Conservation (phyloP, 2,329 filamentous ascomycete species). For the Sodiomyces alkalinus region DNA sequence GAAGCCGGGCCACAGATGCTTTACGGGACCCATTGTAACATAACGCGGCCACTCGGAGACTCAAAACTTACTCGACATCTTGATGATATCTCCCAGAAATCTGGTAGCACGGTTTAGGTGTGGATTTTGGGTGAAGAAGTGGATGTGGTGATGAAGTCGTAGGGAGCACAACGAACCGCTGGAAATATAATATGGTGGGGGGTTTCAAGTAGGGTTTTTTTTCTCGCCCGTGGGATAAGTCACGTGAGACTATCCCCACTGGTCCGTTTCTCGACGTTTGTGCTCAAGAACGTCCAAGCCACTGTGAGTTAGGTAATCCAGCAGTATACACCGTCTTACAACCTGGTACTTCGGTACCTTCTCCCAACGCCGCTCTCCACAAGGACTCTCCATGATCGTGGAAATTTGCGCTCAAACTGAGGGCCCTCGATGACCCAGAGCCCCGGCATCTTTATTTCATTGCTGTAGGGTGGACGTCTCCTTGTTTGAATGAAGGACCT, state of each 20-base stretch:
- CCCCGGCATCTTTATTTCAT: too few relatives aligned
- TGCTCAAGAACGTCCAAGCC: neutral
- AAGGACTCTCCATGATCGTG: too few relatives aligned
- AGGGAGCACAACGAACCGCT: neutral
- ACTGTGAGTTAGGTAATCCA: neutral
- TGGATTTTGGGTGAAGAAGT: constrained; percentile 3
- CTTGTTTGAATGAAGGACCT: too few relatives aligned
- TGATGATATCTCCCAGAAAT: constrained; percentile 10
- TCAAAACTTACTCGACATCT: constrained; percentile 7
- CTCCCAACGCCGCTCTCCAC: neutral
- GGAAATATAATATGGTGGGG: constrained; percentile 4
- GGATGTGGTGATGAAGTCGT: too few relatives aligned
- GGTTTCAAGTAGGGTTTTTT: constrained; percentile 2
- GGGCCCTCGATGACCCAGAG: too few relatives aligned
- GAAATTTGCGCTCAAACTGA: too few relatives aligned
- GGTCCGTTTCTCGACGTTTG: too few relatives aligned
- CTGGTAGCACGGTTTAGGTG: constrained; percentile 9
- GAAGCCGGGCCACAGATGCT: too few relatives aligned
- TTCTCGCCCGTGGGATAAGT: too few relatives aligned
- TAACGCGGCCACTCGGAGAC: neutral
- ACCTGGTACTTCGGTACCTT: neutral
- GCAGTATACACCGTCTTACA: neutral
- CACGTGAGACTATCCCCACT: too few relatives aligned
- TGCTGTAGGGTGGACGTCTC: too few relatives aligned
- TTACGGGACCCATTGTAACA: too few relatives aligned